Base-by-base conservation (phyloP, 306 rosid genomes). In the Chamaecrista fasciculata region DNA sequence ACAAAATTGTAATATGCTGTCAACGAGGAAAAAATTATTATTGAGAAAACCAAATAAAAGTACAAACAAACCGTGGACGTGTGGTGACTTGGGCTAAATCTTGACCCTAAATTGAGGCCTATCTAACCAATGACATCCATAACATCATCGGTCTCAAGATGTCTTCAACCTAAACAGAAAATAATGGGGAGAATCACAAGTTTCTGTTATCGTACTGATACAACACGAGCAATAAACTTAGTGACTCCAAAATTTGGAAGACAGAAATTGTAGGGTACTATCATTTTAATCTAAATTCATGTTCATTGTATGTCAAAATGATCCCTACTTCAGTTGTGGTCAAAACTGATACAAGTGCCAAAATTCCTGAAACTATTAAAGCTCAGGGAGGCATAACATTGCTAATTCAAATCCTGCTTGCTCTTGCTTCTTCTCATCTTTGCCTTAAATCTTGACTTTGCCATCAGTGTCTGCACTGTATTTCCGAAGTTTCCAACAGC, bases 381-480 rank as follows among this genome's bases (percentile, higher is more conserved):
- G 69, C 36, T 23, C 15, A 31, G 50, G 52, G 59, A 52, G 24
- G 7, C 42, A 61, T 75, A 78, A 62, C 50, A 62, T 76, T 68
- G 67, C 79, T 76, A 80, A 72, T 80, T 55, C 78, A 94, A 58
- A 52, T 86, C 89, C 75, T 89, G 96, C 88, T 84, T 95, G 91
- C 97, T 95, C 88, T 78, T 91, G 80, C 79, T 87, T 77, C 75
- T 91, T 76, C 78, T 91, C 96, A 95, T 91, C 87, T 95, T 95
- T 43, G 99, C 99, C 89, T 95, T 95, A 68, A 95, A 86, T 78
- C 97, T 89, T 39, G 97, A 91, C 64, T 95, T 95, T 18, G 18
- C 86, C 91, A 89, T 65, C 68, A 95, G 89, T 12, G 92, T 95
- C 78, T 91, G 85, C 58, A 95, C 97, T 11, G 99, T 95, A 78